Evolutionary conservation across 768 basidiomycete species (phyloP).

Genomic region (Dendrothele bispora): DNA sequence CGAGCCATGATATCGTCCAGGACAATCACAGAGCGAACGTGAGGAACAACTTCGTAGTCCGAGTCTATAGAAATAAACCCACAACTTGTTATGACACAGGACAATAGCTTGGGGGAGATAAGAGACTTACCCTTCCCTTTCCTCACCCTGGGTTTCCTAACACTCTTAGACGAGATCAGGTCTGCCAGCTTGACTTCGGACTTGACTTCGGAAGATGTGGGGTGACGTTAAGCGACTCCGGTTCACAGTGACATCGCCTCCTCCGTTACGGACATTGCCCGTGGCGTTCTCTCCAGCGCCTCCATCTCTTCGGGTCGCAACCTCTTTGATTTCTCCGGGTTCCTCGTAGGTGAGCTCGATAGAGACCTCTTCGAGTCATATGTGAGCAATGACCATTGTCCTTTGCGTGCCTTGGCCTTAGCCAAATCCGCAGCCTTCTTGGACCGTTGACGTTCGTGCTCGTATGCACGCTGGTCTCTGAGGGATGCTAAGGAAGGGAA

Average conservation of each 20-base stretch:
- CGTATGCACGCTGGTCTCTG: slow-evolving; percentile 47
- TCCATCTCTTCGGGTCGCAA: slow-evolving; percentile 17
- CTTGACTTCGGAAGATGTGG: slow-evolving; percentile 5
- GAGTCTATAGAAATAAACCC: slow-evolving; percentile 42
- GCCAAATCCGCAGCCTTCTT: slow-evolving; percentile 44
- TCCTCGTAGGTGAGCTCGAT: background rate
- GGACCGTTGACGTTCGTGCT: slow-evolving; percentile 47
- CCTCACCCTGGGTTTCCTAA: slow-evolving; percentile 39
- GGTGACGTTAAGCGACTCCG: slow-evolving; percentile 3
- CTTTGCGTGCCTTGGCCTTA: slow-evolving; percentile 35
- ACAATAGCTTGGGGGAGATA: too few species aligned
- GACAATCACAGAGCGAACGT: slow-evolving; percentile 53
- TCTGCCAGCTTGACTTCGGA: slow-evolving; percentile 34
- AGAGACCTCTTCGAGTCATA: slow-evolving; percentile 4
- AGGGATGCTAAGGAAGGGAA: slow-evolving; percentile 15
- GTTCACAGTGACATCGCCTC: slow-evolving; percentile 2
- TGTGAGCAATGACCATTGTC: slow-evolving; percentile 11
- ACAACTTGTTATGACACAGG: too few species aligned
- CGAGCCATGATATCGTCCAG: slow-evolving; percentile 47
- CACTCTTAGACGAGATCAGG: slow-evolving; percentile 21
- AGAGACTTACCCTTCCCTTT: slow-evolving; percentile 39
- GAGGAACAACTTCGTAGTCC: slow-evolving; percentile 60
- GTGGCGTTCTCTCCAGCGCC: slow-evolving; percentile 12
- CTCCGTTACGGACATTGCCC: slow-evolving; percentile 9
- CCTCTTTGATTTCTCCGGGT: slow-evolving; percentile 17